These are phyloP conservation scores for Xylariaceae sp. DNA, from an alignment of 2,329 filamentous ascomycete genomes.

Conservation along the genomic window DNA sequence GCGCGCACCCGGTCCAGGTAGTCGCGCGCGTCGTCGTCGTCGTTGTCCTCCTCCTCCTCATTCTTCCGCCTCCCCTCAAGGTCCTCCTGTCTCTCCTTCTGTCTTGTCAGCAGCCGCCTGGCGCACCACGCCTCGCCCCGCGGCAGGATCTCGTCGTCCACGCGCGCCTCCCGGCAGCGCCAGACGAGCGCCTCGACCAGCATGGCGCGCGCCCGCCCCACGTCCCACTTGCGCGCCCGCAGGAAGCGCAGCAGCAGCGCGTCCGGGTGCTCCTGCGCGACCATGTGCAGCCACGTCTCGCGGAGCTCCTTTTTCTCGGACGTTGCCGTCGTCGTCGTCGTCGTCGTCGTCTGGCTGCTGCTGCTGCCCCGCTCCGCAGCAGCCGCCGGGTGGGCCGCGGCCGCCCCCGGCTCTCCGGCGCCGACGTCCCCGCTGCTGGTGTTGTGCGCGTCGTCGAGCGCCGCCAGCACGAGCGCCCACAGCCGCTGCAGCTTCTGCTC, in stretches of 20 bases:
- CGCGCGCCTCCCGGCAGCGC: constrained; percentile 70
- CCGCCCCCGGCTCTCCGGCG: constrained; percentile 4
- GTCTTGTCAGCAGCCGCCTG: not conserved
- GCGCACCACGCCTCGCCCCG: constrained; percentile 64
- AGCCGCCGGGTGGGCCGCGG: constrained; percentile 1
- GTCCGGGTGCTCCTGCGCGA: constrained; percentile 85
- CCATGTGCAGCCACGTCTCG: constrained; percentile 81
- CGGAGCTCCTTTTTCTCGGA: constrained; percentile 38
- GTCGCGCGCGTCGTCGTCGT: constrained; percentile 61
- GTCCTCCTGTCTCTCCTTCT: constrained; percentile 31
- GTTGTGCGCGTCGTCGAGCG: constrained; percentile 46
- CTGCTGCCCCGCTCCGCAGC: not conserved
- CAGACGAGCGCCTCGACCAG: constrained; percentile 84
- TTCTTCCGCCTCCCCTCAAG: not conserved
- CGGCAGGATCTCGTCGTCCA: constrained; percentile 79
- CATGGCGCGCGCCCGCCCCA: constrained; percentile 85
- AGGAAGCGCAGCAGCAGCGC: constrained; percentile 71
- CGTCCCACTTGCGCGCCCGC: constrained; percentile 83
- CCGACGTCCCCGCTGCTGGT: constrained; percentile 1
- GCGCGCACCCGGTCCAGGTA: constrained; percentile 74
- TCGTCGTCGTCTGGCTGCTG: not conserved
- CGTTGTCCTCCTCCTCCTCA: constrained; percentile 39
- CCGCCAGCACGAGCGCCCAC: constrained; percentile 64
- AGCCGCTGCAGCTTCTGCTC: constrained; percentile 77
- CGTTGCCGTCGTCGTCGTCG: constrained; percentile 1